phyloP scores from a whole-genome alignment of 1,139 yeast species.

The Lodderomyces elongisporus region DNA sequence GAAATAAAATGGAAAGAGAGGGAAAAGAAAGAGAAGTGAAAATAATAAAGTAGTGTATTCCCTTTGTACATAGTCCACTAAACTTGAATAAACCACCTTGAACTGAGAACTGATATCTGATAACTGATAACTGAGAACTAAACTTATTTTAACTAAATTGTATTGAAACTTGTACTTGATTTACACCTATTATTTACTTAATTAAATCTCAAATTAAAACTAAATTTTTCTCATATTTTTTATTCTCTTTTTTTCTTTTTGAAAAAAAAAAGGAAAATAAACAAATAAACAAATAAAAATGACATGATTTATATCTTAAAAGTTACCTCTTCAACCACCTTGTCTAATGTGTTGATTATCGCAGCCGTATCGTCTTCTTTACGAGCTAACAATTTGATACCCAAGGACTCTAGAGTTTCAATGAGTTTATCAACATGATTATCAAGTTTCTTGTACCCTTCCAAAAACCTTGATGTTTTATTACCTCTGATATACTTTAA shows the following conservation, averaged over 20 bases:
- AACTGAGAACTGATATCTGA: not conserved
- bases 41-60: too few relatives aligned
- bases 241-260: not conserved
- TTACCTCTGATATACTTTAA: conserved; percentile 14
- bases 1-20: not conserved
- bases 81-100: not conserved
- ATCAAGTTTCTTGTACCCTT: conserved; percentile 2
- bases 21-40: not conserved
- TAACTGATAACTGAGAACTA: too few relatives aligned
- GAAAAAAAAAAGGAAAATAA: not conserved
- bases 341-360: not conserved
- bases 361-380: conserved; percentile 1
- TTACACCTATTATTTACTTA: too few relatives aligned
- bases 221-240: too few relatives aligned
- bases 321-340: not conserved
- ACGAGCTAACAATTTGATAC: conserved; percentile 5
- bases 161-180: too few relatives aligned
- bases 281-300: not conserved
- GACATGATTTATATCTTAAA: not conserved
- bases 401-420: conserved; percentile 4
- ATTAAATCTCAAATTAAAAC: too few relatives aligned
- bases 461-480: not conserved
- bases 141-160: too few relatives aligned
- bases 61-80: too few relatives aligned
- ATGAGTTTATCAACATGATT: conserved; percentile 2